Conservation (phyloP, 139 green algal species). For the Chlamydomonas sp. region DNA sequence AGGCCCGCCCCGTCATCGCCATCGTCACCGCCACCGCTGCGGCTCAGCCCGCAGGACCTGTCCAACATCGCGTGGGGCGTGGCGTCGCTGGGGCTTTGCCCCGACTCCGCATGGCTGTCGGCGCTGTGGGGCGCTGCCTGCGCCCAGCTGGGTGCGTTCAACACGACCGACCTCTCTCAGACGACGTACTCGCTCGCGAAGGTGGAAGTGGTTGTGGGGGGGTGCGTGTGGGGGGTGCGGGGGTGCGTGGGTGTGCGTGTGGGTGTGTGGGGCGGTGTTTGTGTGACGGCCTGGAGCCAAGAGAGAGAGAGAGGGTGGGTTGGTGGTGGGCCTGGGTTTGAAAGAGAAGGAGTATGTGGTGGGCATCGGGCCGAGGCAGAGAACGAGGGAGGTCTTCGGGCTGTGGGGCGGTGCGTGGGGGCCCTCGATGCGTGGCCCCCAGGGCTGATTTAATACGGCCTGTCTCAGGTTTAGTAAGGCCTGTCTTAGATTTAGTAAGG, state of each 20-base stretch:
- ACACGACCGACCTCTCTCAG: constrained; percentile 27
- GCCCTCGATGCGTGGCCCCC: background rate
- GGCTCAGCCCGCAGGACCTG: constrained; percentile 22
- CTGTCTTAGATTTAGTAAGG: no score
- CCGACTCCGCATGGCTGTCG: constrained; percentile 20
- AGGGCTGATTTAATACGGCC: no score
- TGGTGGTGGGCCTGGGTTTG: no score
- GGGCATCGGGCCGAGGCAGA: no score
- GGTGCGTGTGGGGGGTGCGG: background rate
- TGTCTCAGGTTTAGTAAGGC: no score
- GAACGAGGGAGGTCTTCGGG: no score
- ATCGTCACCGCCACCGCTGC: background rate
- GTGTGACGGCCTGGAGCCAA: background rate
- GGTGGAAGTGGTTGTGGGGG: background rate
- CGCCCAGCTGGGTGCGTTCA: constrained; percentile 13
- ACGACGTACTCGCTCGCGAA: constrained; percentile 22
- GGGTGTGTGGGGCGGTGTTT: background rate
- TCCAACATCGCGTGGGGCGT: constrained; percentile 25
- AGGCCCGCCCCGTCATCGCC: background rate
- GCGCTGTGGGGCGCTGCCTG: constrained; percentile 9
- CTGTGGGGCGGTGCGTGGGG: background rate
- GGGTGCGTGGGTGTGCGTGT: no score
- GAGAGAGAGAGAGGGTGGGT: no score
- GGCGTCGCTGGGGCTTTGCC: constrained; percentile 18
- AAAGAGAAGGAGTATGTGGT: no score